Evolutionary conservation across 257 asterid species (phyloP).

Genomic region (Nicotiana attenuata): DNA sequence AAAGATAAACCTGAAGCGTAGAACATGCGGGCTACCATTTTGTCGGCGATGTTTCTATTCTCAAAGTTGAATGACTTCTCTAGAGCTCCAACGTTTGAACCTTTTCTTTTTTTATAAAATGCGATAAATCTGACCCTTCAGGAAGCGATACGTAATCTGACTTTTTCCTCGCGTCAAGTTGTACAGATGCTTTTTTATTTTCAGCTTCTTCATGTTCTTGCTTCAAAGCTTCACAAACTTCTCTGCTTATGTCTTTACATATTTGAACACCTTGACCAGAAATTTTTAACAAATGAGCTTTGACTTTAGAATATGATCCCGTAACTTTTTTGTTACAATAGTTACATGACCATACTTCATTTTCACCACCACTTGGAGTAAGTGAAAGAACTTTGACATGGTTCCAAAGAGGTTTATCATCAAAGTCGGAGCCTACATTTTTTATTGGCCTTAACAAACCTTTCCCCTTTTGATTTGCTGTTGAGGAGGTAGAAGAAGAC

Average conservation of each 20-base stretch:
- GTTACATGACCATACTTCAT: not conserved
- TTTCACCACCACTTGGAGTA: no score
- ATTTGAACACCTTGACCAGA: not conserved
- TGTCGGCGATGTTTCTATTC: not conserved
- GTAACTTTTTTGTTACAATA: not conserved
- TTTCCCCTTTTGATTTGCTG: no score
- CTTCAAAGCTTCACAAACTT: not conserved
- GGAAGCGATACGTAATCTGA: not conserved
- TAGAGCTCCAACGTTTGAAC: not conserved
- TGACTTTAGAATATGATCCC: not conserved
- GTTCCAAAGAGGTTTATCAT: no score
- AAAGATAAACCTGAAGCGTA: no score
- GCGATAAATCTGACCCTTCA: not conserved
- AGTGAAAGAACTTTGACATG: no score
- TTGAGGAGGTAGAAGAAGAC: no score
- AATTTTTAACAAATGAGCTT: not conserved
- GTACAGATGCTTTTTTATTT: not conserved
- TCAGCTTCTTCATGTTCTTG: no score
- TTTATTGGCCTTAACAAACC: no score
- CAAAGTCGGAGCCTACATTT: no score
- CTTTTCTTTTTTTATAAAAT: not conserved
- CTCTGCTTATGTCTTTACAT: not conserved
- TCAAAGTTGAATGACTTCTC: not conserved
- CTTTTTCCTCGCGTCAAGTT: not conserved
- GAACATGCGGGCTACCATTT: not conserved